Evolutionary conservation across 352 stramenopile genomes (phyloP), one percentile per base, ranked within the genome.

Genomic region (Thraustochytrium sp.): DNA sequence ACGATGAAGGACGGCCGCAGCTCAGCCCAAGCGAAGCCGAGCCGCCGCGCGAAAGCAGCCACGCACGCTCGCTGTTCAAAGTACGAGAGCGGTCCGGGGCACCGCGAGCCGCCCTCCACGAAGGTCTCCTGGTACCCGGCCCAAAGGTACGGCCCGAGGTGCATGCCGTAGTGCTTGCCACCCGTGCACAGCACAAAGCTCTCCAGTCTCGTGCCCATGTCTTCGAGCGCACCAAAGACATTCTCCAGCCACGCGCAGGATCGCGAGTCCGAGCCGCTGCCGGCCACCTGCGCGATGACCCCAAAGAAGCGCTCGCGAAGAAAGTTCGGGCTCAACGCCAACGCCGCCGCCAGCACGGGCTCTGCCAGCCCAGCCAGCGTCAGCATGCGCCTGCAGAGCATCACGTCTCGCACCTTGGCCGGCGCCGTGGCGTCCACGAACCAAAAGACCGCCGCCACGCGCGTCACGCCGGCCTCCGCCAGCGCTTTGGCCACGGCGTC

Each of bases 161-260:
- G 65, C 65, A 77, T 77, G 0, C 65, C 65, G 42, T 77, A 77
- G 37, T 77, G 65, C 31, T 77, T 77, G 13, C 65, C 65, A 46
- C 65, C 65, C 18, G 65, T 77, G 42, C 65, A 37, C 23, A 77
- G 40, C 13, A 62, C 37, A 46, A 77, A 54, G 37, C 0, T 34
- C 42, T 77, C 26, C n/a, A 77, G 18, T 64, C 34, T 21, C n/a
- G 65, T 36, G 8, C 49, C 42, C 37, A 77, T 5, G 18, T 77
- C 42, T 26, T 16, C 9, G 3, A 77, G 16, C 18, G 65, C 65
- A 16, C 37, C 65, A 72, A 77, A 36, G 2, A 77, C 8, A 75
- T 77, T 77, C 1, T 55, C 42, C 42, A 77, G 38, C 65, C 65
- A 77, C 40, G 0, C 3, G 8, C 68, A 1, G 26, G 42, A 64